Conservation (phyloP, 163 green algal genomes). For the Volvox carteri region DNA sequence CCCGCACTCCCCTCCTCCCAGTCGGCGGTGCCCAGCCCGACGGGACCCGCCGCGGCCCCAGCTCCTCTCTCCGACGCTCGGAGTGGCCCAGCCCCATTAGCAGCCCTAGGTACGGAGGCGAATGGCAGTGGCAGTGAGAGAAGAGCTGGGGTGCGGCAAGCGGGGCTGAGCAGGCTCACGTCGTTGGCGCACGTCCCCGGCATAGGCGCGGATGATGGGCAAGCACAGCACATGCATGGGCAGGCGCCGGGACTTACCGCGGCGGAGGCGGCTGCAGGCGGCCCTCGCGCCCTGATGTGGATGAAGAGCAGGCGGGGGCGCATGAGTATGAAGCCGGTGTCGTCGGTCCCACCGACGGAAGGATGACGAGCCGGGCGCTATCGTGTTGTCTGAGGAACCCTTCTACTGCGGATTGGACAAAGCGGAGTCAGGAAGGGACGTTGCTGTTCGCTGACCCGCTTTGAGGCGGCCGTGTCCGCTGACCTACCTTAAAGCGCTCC, state of each 20-base stretch:
- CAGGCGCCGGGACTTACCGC: neutral
- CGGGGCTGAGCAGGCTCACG: too few species aligned
- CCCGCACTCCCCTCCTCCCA: neutral
- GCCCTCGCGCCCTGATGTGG: neutral
- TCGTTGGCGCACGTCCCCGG: neutral
- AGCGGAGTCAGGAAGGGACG: too few species aligned
- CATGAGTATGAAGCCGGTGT: neutral
- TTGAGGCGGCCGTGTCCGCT: too few species aligned
- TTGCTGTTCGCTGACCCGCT: too few species aligned
- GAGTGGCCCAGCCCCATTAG: neutral
- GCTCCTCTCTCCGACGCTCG: neutral
- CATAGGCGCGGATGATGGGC: neutral
- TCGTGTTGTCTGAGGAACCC: too few species aligned
- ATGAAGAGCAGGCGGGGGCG: slow-evolving; percentile 13
- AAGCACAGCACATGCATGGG: neutral
- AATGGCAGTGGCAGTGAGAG: too few species aligned
- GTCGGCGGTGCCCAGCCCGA: neutral
- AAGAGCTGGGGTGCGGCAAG: too few species aligned
- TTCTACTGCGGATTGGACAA: too few species aligned
- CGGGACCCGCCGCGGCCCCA: neutral
- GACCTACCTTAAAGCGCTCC: too few species aligned
- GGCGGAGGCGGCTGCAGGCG: neutral
- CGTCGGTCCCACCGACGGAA: neutral
- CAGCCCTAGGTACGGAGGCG: neutral
- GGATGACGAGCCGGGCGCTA: too few species aligned